phyloP scores from a whole-genome alignment of 1,284 basidiomycete species.

The Trametes sp. region DNA sequence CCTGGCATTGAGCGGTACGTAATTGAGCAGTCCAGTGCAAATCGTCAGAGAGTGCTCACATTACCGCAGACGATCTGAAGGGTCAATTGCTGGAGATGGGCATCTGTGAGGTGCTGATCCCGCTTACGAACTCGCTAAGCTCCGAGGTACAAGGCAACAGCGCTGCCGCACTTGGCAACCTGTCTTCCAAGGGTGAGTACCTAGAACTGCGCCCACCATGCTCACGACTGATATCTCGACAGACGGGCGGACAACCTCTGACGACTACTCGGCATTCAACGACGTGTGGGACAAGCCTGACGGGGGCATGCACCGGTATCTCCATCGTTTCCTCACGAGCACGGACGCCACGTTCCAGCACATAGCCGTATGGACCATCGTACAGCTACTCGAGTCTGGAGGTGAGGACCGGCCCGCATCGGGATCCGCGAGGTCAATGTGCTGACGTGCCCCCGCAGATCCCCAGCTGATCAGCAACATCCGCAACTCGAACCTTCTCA shows the following conservation, averaged over 20 bases:
- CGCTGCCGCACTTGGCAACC: conserved; percentile 96
- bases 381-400: conserved; percentile 94
- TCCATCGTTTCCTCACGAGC: conserved; percentile 94
- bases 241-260: conserved; percentile 82
- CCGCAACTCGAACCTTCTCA: conserved; percentile 80
- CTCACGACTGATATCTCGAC: conserved; percentile 44
- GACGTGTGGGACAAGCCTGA: conserved; percentile 98
- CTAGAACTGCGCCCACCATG: conserved; percentile 1
- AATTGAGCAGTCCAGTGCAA: background rate
- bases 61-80: conserved; percentile 85
- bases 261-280: conserved; percentile 98
- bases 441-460: conserved; percentile 54
- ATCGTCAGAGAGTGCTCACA: conserved; percentile 12
- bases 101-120: conserved; percentile 97
- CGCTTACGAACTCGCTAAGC: conserved; percentile 93
- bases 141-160: conserved; percentile 99
- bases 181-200: conserved; percentile 91
- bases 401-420: conserved; percentile 52
- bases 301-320: conserved; percentile 95
- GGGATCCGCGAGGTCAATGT: background rate
- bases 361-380: conserved; percentile 99
- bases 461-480: conserved; percentile 91
- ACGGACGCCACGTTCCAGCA: conserved; percentile 99
- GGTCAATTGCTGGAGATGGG: conserved; percentile 97
- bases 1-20: conserved; percentile 86